Evolutionary conservation across 1,139 yeast species (phyloP), one percentile per base, ranked within the genome.

Genomic region (Lodderomyces parapsilosis): DNA sequence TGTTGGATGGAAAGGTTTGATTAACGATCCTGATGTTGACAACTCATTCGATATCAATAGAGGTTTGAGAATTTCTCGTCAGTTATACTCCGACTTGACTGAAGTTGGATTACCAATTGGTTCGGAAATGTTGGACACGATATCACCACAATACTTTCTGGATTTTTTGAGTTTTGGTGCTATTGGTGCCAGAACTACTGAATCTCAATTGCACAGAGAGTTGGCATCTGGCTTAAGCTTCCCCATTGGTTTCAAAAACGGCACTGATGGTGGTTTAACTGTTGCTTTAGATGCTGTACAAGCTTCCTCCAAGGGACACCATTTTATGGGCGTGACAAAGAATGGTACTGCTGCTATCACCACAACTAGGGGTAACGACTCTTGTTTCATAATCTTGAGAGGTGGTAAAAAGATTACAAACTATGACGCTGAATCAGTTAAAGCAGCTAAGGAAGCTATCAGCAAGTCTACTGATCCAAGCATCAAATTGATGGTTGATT

Each of bases 1-100:
- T 19, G 98, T 93, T 42, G 99, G 99, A 49, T 93, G 99, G 99
- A 93, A 93, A 68, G 99, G 97, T 52, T 76, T 93, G 56, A 91
- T 93, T 59, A 93, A 93, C 64, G 99, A 93, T 66, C 99, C 99
- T 19, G 96, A 93, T 58, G 86, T 93, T 55, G 96, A 93, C 62
- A 91, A 89, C 48, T 79, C 97, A 44, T 91, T 88, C 82, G 83
- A 90, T 56, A 93, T 93, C 64, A 93, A 93, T 74, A 89, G 90
- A 68, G 99, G 99, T 52, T 79, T 93, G 55, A 76, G 94, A 57
- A 83, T 91, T 51, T 78, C 98, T 19, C 81, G 99, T 65, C 84
- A 86, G 54, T 80, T 93, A 71, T 93, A 89, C 66, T 83, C 85
- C 33, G 82, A 86, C 49, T 76, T 93, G 57, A 93, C 97, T 13